Conservation (phyloP, 805 yeast species). For the Cyberlindnera xylosilytica region DNA sequence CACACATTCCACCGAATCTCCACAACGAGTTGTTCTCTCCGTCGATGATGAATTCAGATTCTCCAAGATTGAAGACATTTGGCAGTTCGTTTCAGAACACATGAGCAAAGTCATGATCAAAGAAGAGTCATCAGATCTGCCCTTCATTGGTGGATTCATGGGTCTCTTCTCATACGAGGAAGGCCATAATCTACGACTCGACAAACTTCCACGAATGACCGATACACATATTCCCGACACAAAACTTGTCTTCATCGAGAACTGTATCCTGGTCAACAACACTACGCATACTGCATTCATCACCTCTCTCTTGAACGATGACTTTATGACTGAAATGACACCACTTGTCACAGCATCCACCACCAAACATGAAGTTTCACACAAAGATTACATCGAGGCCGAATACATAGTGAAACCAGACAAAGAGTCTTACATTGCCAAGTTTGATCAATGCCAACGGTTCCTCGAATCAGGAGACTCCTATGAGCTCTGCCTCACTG, state of each 20-base stretch:
- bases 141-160: slow-evolving; percentile 88
- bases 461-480: slow-evolving; percentile 79
- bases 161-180: slow-evolving; percentile 90
- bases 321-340: slow-evolving; percentile 24
- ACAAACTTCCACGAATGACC: slow-evolving; percentile 37
- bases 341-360: slow-evolving; percentile 3
- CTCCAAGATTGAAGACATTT: slow-evolving; percentile 34
- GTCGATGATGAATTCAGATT: neutral
- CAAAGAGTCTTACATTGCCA: slow-evolving; percentile 47
- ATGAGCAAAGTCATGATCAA: slow-evolving; percentile 39
- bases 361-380: neutral
- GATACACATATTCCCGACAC: slow-evolving; percentile 59
- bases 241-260: slow-evolving; percentile 66
- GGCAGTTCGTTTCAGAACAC: slow-evolving; percentile 48
- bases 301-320: slow-evolving; percentile 39
- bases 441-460: slow-evolving; percentile 63
- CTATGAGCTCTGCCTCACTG: slow-evolving; percentile 88
- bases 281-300: slow-evolving; percentile 42
- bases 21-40: slow-evolving; percentile 6
- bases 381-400: slow-evolving; percentile 4
- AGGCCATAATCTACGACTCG: slow-evolving; percentile 46
- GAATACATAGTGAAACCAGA: slow-evolving; percentile 44
- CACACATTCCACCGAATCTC: slow-evolving; percentile 55
- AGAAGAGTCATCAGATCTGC: slow-evolving; percentile 39
- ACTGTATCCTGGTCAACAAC: slow-evolving; percentile 58